Evolutionary conservation across 2,329 filamentous ascomycete genomes (phyloP), one percentile per base, ranked within the genome.

Genomic region (Ceratocystis colombiana): DNA sequence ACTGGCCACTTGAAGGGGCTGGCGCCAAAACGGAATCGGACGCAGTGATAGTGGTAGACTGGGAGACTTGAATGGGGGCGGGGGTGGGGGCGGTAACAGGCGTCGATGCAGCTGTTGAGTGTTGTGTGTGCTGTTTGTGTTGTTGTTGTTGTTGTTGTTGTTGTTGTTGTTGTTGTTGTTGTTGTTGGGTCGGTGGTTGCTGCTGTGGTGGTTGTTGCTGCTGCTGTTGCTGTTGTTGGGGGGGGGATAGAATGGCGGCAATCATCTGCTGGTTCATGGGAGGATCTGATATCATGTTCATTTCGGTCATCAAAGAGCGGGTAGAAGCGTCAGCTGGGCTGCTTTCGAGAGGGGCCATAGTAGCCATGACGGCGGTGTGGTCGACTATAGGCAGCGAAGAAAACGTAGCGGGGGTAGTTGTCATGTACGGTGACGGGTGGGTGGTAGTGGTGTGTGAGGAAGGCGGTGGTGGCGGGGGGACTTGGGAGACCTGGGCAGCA

Each of bases 231-330:
- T 10, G 55, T 48, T 61, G 37, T 17, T 28, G 28, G 63, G 12
- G 66, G 66, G 41, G 66, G 41, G 66, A 65, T 17, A 68, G 45
- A 33, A 68, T 65, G 30, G 50, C 28, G 33, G 25, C 44, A 25
- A 68, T 68, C 8, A 68, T 66, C 59, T 65, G 64, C 8, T 59
- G 37, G 45, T 65, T 66, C 46, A 68, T 57, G n/a, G 59, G 20
- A 25, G 61, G 22, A 12, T 64, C 66, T 15, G 25, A 55, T 30
- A 67, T 64, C 53, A 64, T 64, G 22, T 63, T 33, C 30, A 67
- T 67, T 28, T 64, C 62, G 45, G 66, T 41, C 62, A 67, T 67
- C 53, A 67, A 5, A 61, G 62, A 41, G 53, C 62, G 62, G 63
- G 50, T 30, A n/a, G 63, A 30, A 12, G 62, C 12, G 48, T 65